Base-by-base conservation (phyloP, 2,329 filamentous ascomycete species). In the Coleophoma eucalyptorum region DNA sequence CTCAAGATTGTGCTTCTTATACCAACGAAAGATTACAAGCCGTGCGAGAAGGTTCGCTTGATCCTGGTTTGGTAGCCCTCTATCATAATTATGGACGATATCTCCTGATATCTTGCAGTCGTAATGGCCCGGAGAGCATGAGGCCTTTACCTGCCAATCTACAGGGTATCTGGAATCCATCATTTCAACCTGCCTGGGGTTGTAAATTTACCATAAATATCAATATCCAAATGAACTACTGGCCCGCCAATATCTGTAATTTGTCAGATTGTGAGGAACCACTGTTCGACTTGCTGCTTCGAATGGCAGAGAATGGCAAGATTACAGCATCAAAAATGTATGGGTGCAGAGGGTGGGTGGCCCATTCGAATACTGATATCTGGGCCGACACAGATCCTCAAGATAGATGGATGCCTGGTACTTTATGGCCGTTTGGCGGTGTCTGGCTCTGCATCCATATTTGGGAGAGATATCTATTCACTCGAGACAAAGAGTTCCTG, bases 151-250 rank as follows among this genome's bases (percentile, higher is more conserved):
- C 73, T 4, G 69, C 72, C 1, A 75, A 68, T 40, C 65, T 75
- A 0, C 72, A 77, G 55, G 72, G 72, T 0, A 66, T 76, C 33
- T 75, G 71, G 72, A 75, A 73, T 45, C 61, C 66, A 1, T 64
- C 65, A 5, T 73, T 72, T 49, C 57, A 65, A 10, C 71, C 70
- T 5, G 62, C 71, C 0, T 78, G 75, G 75, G 73, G 73, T 3
- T 69, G 66, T 20, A 77, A 74, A 53, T 76, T 71, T 50, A 78
- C 75, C 0, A 73, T 78, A 55, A 77, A 78, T 53, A 75, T 78
- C 59, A 79, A 78, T 40, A 62, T 70, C 0, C 69, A 79, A 58
- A 79, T 79, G 76, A 78, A 78, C 54, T 79, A 79, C 56, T 79
- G 75, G 75, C 67, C 63, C 1, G 60, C 62, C 11, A 62, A 66